Evolutionary conservation across 2,329 filamentous ascomycete species (phyloP).

Genomic region (Trichoderma afroharzianum): DNA sequence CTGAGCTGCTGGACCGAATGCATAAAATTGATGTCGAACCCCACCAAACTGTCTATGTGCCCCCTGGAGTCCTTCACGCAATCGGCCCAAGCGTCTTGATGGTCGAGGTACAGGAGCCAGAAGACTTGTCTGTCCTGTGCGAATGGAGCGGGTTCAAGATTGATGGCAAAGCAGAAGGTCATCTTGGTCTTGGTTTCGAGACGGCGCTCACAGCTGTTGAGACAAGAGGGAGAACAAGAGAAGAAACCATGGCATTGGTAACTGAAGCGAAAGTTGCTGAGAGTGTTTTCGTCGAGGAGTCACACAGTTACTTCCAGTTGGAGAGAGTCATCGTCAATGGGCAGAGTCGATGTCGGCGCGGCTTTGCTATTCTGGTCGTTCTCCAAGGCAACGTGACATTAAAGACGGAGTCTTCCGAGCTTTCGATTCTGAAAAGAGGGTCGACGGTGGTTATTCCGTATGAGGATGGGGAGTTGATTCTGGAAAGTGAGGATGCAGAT

Average conservation of each 20-base stretch:
- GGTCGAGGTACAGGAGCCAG: constrained; percentile 23
- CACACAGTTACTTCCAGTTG: constrained; percentile 20
- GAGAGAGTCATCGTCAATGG: constrained; percentile 16
- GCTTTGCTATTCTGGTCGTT: constrained; percentile 21
- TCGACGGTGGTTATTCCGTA: constrained; percentile 20
- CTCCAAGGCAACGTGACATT: constrained; percentile 6
- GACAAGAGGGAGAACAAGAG: background rate
- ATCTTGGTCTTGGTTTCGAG: constrained; percentile 21
- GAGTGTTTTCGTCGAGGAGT: constrained; percentile 13
- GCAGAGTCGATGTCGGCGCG: background rate
- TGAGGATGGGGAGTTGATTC: constrained; percentile 17
- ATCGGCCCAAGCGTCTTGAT: constrained; percentile 23
- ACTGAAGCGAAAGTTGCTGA: background rate
- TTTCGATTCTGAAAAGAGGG: constrained; percentile 14
- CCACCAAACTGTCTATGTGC: constrained; percentile 23
- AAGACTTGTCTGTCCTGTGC: constrained; percentile 21
- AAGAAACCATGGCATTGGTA: constrained; percentile 15
- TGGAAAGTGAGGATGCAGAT: constrained; percentile 16
- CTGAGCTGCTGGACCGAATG: constrained; percentile 18
- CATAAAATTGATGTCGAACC: constrained; percentile 20
- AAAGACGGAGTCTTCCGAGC: constrained; percentile 1
- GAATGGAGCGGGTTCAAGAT: constrained; percentile 21
- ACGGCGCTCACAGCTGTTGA: constrained; percentile 22
- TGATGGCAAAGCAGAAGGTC: constrained; percentile 19
- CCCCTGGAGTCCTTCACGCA: constrained; percentile 22